Evolutionary conservation across 768 basidiomycete genomes (phyloP).

Genomic region (Pulveroboletus sp.): DNA sequence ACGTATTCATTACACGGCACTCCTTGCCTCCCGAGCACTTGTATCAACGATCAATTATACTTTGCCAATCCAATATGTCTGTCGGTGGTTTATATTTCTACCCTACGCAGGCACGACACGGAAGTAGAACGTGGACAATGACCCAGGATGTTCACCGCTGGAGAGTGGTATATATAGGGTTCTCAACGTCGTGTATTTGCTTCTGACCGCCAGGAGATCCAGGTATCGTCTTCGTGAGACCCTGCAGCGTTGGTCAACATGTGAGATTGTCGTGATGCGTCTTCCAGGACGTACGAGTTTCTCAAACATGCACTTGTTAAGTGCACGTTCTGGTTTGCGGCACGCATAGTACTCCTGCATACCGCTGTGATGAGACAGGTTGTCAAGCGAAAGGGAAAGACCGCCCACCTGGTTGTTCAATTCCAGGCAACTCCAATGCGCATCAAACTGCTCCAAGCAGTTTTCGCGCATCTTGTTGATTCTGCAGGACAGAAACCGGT

Average conservation of each 20-base stretch:
- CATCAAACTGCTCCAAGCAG: constrained; percentile 82
- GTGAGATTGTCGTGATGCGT: not conserved
- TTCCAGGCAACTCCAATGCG: constrained; percentile 95
- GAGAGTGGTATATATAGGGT: constrained; percentile 75
- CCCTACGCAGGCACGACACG: constrained; percentile 16
- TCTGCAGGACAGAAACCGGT: constrained; percentile 38
- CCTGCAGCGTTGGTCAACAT: constrained; percentile 45
- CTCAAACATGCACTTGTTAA: constrained; percentile 95
- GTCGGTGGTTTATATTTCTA: constrained; percentile 10
- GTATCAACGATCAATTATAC: too few relatives aligned
- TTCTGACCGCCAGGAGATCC: constrained; percentile 78
- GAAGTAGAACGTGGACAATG: not conserved
- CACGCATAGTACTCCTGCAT: constrained; percentile 84
- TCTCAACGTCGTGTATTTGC: constrained; percentile 87
- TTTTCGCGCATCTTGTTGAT: constrained; percentile 92
- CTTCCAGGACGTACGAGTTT: constrained; percentile 69
- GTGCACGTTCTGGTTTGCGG: constrained; percentile 79
- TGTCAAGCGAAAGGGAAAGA: not conserved
- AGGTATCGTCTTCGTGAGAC: constrained; percentile 87
- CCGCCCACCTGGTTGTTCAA: constrained; percentile 86
- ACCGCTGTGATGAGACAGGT: not conserved
- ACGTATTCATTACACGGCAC: too few relatives aligned
- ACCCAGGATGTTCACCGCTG: constrained; percentile 61
- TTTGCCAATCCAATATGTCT: too few relatives aligned
- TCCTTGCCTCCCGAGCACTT: too few relatives aligned